These are phyloP conservation scores for Pontederia paniculata DNA, from an alignment of 176 grass and related monocot species.

Conservation along the genomic window DNA sequence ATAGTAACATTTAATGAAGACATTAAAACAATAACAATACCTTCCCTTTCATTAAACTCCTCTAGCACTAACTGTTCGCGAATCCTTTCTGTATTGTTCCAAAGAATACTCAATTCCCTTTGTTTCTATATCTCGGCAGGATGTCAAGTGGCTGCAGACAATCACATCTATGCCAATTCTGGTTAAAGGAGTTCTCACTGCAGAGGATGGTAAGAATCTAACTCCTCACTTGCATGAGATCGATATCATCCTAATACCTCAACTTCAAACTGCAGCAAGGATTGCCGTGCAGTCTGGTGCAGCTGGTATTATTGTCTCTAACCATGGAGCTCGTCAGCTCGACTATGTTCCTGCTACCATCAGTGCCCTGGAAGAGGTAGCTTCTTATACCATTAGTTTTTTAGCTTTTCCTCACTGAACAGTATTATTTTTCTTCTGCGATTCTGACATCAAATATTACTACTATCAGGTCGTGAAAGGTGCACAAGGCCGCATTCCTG, in stretches of 20 bases:
- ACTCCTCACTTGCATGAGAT: background rate
- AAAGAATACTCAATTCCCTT: no score
- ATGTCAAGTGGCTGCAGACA: slow-evolving; percentile 91
- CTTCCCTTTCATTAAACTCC: no score
- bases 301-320: slow-evolving; percentile 86
- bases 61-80: no score
- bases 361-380: slow-evolving; percentile 12
- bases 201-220: slow-evolving; percentile 52
- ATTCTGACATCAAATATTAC: no score
- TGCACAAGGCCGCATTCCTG: slow-evolving; percentile 68
- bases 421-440: no score
- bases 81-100: no score
- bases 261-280: slow-evolving; percentile 32
- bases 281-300: slow-evolving; percentile 67
- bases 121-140: slow-evolving; percentile 18
- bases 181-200: slow-evolving; percentile 91
- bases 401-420: background rate
- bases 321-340: slow-evolving; percentile 80
- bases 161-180: slow-evolving; percentile 92
- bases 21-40: no score
- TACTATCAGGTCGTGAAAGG: slow-evolving; percentile 47
- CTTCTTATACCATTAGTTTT: background rate
- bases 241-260: background rate
- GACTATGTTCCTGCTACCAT: slow-evolving; percentile 85
- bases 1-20: no score